Conservation (phyloP, 805 yeast species). For the Myxozyma neglecta region DNA sequence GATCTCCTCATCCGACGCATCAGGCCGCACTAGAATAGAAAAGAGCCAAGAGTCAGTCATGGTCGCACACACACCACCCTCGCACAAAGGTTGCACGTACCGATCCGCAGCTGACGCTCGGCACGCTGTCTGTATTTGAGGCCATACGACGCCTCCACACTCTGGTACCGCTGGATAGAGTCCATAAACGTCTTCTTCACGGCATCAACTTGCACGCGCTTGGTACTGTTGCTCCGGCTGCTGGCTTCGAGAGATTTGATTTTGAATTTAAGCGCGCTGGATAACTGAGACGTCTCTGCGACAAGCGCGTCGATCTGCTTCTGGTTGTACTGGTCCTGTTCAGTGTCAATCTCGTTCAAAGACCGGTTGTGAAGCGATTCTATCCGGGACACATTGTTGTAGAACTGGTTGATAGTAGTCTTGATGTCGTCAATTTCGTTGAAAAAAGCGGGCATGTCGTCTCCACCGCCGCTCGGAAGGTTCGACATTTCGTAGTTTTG, state of each 20-base stretch:
- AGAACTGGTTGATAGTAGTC: slow-evolving; percentile 67
- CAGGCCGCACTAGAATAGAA: slow-evolving; percentile 51
- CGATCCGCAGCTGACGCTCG: slow-evolving; percentile 87
- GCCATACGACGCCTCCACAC: slow-evolving; percentile 81
- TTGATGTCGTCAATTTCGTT: slow-evolving; percentile 67
- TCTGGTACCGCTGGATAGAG: slow-evolving; percentile 81
- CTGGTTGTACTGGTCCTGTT: slow-evolving; percentile 61
- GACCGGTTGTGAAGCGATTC: slow-evolving; percentile 69
- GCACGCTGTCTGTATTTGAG: slow-evolving; percentile 84
- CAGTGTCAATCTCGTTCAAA: slow-evolving; percentile 69
- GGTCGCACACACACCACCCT: slow-evolving; percentile 46
- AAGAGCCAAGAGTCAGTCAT: slow-evolving; percentile 55
- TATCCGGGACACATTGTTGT: slow-evolving; percentile 65
- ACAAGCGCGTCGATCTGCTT: slow-evolving; percentile 74
- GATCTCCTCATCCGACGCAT: slow-evolving; percentile 26
- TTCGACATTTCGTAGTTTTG: slow-evolving; percentile 28
- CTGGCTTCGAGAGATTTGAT: slow-evolving; percentile 72
- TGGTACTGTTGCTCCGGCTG: slow-evolving; percentile 58
- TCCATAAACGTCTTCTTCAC: slow-evolving; percentile 81
- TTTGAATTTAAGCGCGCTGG: slow-evolving; percentile 68
- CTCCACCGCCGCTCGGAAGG: slow-evolving; percentile 17
- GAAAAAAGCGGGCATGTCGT: slow-evolving; percentile 50
- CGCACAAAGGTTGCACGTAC: slow-evolving; percentile 47
- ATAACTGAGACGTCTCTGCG: slow-evolving; percentile 76
- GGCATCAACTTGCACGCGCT: slow-evolving; percentile 87